Conservation (phyloP, 257 asterid genomes). For the Eustoma russellianum region DNA sequence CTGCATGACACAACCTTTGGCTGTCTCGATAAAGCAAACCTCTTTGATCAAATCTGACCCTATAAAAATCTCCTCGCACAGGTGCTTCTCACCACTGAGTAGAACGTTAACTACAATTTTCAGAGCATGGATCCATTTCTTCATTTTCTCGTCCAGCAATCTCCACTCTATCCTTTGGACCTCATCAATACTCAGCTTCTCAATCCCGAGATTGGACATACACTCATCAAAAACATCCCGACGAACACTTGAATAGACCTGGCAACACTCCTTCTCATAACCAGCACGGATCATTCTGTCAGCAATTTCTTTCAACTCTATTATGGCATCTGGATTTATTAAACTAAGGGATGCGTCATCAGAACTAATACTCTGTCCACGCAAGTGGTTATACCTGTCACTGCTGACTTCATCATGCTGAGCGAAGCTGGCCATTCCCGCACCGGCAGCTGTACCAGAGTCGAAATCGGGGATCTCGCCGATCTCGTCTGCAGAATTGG, state of each 20-base stretch:
- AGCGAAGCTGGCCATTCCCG: slow-evolving; percentile 8
- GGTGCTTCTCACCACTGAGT: slow-evolving; percentile 54
- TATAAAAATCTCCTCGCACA: slow-evolving; percentile 65
- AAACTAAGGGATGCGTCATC: slow-evolving; percentile 63
- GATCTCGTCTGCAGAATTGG: slow-evolving; percentile 15
- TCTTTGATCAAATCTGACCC: slow-evolving; percentile 73
- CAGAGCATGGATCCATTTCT: slow-evolving; percentile 81
- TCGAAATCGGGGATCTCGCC: slow-evolving; percentile 58
- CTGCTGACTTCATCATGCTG: slow-evolving; percentile 44
- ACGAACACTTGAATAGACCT: slow-evolving; percentile 73
- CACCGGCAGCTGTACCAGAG: slow-evolving; percentile 29
- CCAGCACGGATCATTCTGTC: slow-evolving; percentile 83
- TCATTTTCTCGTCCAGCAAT: slow-evolving; percentile 78
- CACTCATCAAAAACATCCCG: slow-evolving; percentile 87
- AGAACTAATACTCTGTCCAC: slow-evolving; percentile 56
- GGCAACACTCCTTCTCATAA: slow-evolving; percentile 90
- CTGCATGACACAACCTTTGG: slow-evolving; percentile 93
- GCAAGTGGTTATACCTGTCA: slow-evolving; percentile 47
- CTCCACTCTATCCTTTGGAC: slow-evolving; percentile 89
- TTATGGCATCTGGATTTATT: slow-evolving; percentile 56
- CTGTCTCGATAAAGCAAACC: slow-evolving; percentile 76
- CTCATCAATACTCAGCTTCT: slow-evolving; percentile 91
- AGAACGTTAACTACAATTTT: slow-evolving; percentile 66
- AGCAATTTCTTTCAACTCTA: slow-evolving; percentile 70
- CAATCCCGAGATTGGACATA: slow-evolving; percentile 68